Percentiles rank a stretch among this genome's conserved stretches.
Conservation (phyloP, 176 grass and related monocot species). For the Areca catechu region DNA sequence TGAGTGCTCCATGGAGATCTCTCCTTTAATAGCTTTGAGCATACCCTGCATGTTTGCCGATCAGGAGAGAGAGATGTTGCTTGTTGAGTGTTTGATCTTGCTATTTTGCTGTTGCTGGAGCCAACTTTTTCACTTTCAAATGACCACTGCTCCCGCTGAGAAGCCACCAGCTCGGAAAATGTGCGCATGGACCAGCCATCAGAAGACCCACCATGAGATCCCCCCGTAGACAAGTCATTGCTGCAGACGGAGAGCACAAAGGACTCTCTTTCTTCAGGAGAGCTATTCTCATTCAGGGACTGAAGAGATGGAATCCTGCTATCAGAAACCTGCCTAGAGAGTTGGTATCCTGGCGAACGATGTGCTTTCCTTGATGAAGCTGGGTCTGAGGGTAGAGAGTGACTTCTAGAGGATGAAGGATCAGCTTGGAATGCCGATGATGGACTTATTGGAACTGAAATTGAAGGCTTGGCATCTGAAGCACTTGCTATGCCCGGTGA, state of each 20-base stretch:
- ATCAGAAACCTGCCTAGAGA: slow-evolving; percentile 39
- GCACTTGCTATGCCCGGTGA: slow-evolving; percentile 4
- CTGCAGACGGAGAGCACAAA: slow-evolving; percentile 20
- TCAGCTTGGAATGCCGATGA: slow-evolving; percentile 1
- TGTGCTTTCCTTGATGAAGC: slow-evolving; percentile 15
- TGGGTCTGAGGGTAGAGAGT: slow-evolving; percentile 2
- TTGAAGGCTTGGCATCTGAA: slow-evolving; percentile 38
- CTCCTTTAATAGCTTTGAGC: slow-evolving; percentile 43
- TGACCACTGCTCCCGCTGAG: slow-evolving; percentile 58
- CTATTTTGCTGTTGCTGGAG: slow-evolving; percentile 8
- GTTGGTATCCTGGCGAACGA: slow-evolving; percentile 26
- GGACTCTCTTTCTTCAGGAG: slow-evolving; percentile 18
- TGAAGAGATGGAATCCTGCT: slow-evolving; percentile 48
- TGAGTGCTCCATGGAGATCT: slow-evolving; percentile 14
- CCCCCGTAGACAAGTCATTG: slow-evolving; percentile 17
- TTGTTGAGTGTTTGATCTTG: slow-evolving; percentile 19
- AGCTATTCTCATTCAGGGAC: slow-evolving; percentile 30
- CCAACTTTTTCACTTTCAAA: slow-evolving; percentile 42
- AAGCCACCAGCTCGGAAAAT: slow-evolving; percentile 55
- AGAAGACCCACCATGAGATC: slow-evolving; percentile 42
- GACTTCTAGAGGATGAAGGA: slow-evolving; percentile 10
- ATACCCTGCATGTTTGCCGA: slow-evolving; percentile 63
- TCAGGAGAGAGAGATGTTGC: slow-evolving; percentile 25
- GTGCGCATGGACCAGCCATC: slow-evolving; percentile 55
- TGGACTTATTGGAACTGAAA: slow-evolving; percentile 40